Evolutionary conservation across 768 basidiomycete species (phyloP).

Genomic region (Tulasnella sp.): DNA sequence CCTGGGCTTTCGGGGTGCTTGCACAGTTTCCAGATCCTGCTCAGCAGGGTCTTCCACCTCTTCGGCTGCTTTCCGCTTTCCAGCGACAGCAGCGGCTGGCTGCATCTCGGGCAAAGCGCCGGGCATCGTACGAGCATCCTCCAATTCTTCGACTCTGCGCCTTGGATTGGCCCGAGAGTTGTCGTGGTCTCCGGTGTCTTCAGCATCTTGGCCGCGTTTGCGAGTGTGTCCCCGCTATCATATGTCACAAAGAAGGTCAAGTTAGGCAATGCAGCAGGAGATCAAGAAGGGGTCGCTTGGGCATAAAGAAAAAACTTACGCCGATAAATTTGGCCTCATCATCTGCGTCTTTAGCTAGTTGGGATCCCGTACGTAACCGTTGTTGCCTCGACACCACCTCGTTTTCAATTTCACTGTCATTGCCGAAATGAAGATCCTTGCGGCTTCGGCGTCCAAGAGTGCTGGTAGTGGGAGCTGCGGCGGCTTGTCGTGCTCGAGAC

Average conservation of each 20-base stretch:
- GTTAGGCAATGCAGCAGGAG: too few species aligned
- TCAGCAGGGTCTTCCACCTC: slow-evolving; percentile 20
- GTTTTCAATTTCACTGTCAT: slow-evolving; percentile 22
- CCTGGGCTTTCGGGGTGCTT: slow-evolving; percentile 27
- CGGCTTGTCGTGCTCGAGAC: background rate
- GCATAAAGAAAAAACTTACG: too few species aligned
- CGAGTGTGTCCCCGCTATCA: slow-evolving; percentile 22
- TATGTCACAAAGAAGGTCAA: background rate
- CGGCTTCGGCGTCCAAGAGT: slow-evolving; percentile 17
- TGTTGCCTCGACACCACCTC: slow-evolving; percentile 31
- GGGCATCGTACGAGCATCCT: slow-evolving; percentile 23
- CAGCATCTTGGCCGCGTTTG: slow-evolving; percentile 33
- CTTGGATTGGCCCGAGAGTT: slow-evolving; percentile 43
- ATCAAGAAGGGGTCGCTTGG: too few species aligned
- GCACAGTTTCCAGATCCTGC: slow-evolving; percentile 21
- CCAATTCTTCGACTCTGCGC: slow-evolving; percentile 41
- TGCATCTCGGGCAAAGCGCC: slow-evolving; percentile 33
- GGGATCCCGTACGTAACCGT: slow-evolving; percentile 6
- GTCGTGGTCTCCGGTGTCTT: slow-evolving; percentile 35
- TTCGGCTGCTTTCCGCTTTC: slow-evolving; percentile 26
- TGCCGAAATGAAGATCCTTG: slow-evolving; percentile 21
- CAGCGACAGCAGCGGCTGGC: background rate
- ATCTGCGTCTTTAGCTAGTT: slow-evolving; percentile 24
- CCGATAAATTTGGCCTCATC: slow-evolving; percentile 26
- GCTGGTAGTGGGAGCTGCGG: slow-evolving; percentile 18